phyloP scores from a whole-genome alignment of 2,329 filamentous ascomycete species.

The Xylogone sp. region DNA sequence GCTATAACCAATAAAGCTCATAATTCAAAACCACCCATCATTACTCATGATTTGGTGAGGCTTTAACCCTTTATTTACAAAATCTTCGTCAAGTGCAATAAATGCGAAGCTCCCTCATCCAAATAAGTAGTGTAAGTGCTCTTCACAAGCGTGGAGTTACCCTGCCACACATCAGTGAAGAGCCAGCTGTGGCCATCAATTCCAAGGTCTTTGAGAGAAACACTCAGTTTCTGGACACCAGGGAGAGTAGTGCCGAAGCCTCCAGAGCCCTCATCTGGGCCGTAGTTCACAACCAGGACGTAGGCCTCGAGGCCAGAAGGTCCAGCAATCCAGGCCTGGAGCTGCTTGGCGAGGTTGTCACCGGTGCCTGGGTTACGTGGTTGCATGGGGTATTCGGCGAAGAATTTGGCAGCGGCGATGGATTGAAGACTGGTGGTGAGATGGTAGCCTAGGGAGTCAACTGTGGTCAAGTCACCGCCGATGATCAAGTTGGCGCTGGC shows the following conservation, averaged over 20 bases:
- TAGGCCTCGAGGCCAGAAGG: slow-evolving; percentile 11
- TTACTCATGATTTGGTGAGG: too few species aligned
- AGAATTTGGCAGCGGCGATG: slow-evolving; percentile 16
- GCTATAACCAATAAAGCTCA: too few species aligned
- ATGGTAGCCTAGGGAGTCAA: slow-evolving; percentile 17
- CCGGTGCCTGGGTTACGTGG: slow-evolving; percentile 18
- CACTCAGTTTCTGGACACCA: slow-evolving; percentile 16
- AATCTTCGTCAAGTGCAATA: neutral
- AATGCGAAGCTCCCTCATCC: neutral
- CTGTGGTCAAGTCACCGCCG: slow-evolving; percentile 19
- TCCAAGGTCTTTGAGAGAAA: slow-evolving; percentile 18
- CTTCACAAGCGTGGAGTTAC: neutral
- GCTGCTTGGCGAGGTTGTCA: slow-evolving; percentile 12
- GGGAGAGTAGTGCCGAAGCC: slow-evolving; percentile 14
- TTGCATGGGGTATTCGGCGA: slow-evolving; percentile 20
- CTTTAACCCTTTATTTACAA: too few species aligned
- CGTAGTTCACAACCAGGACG: slow-evolving; percentile 23
- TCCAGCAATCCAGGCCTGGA: slow-evolving; percentile 24
- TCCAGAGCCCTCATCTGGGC: slow-evolving; percentile 17
- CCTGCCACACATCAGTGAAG: neutral
- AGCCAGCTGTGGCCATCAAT: neutral
- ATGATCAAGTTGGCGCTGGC: slow-evolving; percentile 23
- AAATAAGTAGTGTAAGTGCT: neutral
- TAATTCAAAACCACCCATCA: too few species aligned
- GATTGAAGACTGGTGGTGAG: slow-evolving; percentile 15